Base-by-base conservation (phyloP, 2,329 filamentous ascomycete genomes). In the Claviceps spartinae region DNA sequence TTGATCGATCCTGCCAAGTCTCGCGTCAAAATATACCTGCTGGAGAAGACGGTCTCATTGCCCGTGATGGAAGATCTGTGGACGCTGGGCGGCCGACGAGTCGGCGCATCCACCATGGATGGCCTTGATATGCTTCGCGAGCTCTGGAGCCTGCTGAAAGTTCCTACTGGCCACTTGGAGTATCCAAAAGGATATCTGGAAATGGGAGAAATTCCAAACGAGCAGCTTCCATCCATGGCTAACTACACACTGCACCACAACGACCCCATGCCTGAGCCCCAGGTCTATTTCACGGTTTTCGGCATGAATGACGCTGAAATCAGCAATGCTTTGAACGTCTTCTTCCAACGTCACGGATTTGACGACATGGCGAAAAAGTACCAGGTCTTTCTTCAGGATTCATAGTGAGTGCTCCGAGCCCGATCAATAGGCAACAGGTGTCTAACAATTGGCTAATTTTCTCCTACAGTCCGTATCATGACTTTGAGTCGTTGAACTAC, bases 21-120 rank as follows among this genome's bases (percentile, higher is more conserved):
- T 22, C 49, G 49, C 11, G 20, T 51, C 20, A 51, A 51, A 44
- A 42, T 51, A 9, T 51, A 51, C 49, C 16, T 40, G 11, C 34
- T 36, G 36, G 49, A 47, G 36, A n/a, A 20, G 34, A 47, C 7
- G n/a, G 34, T 51, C 5, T 47, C 43, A 4, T 22, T 51, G 44
- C n/a, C 49, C 36, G 36, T 24, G 3, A 51, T 51, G 36, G 49
- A 51, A 36, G 44, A 47, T 16, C 16, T 51, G 9, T 51, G 49
- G 49, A 51, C 49, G 34, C 7, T 51, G 5, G 44, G 44, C 22
- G 49, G 49, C 18, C 43, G 26, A 34, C 49, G 48, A 16, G 24
- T 3, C 26, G 48, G 44, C 18, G 6, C 40, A 16, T 36, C 40
- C n/a, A 37, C 48, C 30, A 16, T 50, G 40, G 26, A 50, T 1